phyloP scores from a whole-genome alignment of 1,284 basidiomycete genomes.

The Puccinia horiana region DNA sequence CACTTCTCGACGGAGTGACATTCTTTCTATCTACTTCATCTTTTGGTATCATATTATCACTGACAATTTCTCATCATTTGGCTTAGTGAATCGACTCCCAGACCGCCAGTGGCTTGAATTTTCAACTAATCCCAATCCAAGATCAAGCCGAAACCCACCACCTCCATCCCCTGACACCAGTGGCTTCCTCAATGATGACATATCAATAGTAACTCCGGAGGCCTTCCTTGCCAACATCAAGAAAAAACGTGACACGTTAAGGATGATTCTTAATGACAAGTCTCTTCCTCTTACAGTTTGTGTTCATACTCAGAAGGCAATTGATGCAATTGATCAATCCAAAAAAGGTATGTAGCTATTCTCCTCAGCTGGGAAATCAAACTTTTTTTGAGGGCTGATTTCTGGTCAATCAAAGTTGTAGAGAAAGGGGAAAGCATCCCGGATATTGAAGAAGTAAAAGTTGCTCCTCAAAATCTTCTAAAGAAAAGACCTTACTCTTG shows the following conservation, averaged over 20 bases:
- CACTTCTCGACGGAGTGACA: too few relatives aligned
- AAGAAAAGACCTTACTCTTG: background rate
- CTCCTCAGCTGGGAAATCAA: background rate
- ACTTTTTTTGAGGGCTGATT: background rate
- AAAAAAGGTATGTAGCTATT: too few relatives aligned
- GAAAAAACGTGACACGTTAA: background rate
- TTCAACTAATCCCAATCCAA: too few relatives aligned
- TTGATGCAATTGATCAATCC: too few relatives aligned
- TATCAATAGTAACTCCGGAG: background rate
- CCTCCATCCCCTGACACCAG: background rate
- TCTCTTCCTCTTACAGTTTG: background rate
- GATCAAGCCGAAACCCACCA: background rate
- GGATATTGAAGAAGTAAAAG: background rate
- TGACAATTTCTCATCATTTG: too few relatives aligned
- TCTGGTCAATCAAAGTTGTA: background rate
- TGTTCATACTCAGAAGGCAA: background rate
- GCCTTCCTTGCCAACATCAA: background rate
- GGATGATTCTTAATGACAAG: background rate
- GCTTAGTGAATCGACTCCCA: too few relatives aligned
- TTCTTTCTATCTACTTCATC: too few relatives aligned
- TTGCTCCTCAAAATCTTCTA: background rate
- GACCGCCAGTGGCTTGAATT: background rate
- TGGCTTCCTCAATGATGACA: background rate
- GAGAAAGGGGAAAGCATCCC: background rate
- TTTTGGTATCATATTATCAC: too few relatives aligned